A percentile compares a stretch with the other conserved stretches of the same genome.
Evolutionary conservation across 345 rosid species (phyloP).

Genomic region (Dipteronia dyeriana): DNA sequence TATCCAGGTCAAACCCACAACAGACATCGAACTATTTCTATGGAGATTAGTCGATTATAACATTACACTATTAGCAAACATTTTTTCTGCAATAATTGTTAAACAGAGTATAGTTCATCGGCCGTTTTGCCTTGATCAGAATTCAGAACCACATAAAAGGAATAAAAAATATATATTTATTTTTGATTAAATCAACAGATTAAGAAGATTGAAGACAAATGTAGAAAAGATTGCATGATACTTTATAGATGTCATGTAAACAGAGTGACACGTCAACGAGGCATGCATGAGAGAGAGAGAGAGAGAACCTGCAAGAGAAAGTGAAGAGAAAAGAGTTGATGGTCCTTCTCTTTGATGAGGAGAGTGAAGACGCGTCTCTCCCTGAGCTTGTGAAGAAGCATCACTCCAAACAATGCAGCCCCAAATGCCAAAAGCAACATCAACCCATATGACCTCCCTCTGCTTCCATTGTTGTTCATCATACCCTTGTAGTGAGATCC

Average conservation of each 20-base stretch:
- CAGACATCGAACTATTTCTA: too few relatives aligned
- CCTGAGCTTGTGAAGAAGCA: slow-evolving; percentile 53
- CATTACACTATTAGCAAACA: too few relatives aligned
- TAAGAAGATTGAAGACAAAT: neutral
- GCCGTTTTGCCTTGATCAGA: neutral
- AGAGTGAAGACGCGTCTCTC: slow-evolving; percentile 57
- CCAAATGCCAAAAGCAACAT: slow-evolving; percentile 59
- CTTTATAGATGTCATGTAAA: slow-evolving; percentile 15
- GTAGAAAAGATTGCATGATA: slow-evolving; percentile 12
- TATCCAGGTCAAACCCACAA: neutral
- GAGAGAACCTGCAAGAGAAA: slow-evolving; percentile 56
- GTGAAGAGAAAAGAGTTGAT: slow-evolving; percentile 46
- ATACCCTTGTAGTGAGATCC: slow-evolving; percentile 36
- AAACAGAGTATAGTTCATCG: too few relatives aligned
- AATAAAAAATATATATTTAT: neutral
- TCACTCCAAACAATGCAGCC: slow-evolving; percentile 57
- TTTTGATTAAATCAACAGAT: neutral
- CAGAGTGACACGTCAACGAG: slow-evolving; percentile 25
- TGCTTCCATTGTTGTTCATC: slow-evolving; percentile 19
- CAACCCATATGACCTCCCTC: slow-evolving; percentile 44
- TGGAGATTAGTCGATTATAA: too few relatives aligned
- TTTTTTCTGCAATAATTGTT: too few relatives aligned
- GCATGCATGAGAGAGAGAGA: slow-evolving; percentile 14
- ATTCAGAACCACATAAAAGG: neutral
- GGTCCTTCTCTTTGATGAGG: slow-evolving; percentile 48